These are phyloP conservation scores for Scopulariopsis brevicaulis DNA, from an alignment of 2,329 filamentous ascomycete species.

Conservation along the genomic window DNA sequence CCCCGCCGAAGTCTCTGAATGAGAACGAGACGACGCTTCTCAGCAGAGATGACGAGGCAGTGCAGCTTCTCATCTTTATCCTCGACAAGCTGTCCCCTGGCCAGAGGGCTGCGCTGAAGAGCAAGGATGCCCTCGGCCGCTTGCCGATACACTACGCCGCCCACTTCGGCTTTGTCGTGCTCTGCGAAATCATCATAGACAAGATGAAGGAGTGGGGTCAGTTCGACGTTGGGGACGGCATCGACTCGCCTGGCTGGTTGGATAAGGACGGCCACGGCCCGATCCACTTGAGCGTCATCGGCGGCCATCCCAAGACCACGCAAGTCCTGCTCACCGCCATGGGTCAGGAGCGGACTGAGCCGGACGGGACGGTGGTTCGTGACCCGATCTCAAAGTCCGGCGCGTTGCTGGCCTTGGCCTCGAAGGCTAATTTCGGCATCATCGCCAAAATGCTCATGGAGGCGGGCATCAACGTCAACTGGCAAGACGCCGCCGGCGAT, in stretches of 20 bases:
- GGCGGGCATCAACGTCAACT: slow-evolving; percentile 86
- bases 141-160: slow-evolving; percentile 87
- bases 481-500: slow-evolving; percentile 81
- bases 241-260: slow-evolving; percentile 83
- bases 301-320: slow-evolving; percentile 80
- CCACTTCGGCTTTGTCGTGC: slow-evolving; percentile 86
- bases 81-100: slow-evolving; percentile 56
- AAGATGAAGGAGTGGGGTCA: slow-evolving; percentile 84
- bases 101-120: slow-evolving; percentile 57
- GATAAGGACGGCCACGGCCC: slow-evolving; percentile 86
- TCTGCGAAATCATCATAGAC: slow-evolving; percentile 77
- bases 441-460: slow-evolving; percentile 85
- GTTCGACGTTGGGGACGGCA: slow-evolving; percentile 73
- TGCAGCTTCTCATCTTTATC: slow-evolving; percentile 51
- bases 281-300: slow-evolving; percentile 83
- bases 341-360: not conserved
- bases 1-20: slow-evolving; percentile 47
- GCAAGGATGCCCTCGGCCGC: slow-evolving; percentile 68
- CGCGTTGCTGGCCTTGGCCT: slow-evolving; percentile 76
- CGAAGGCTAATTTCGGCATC: slow-evolving; percentile 71
- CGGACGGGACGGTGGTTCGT: slow-evolving; percentile 31
- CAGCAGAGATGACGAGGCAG: slow-evolving; percentile 60
- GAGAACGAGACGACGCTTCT: slow-evolving; percentile 58
- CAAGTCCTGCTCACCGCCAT: slow-evolving; percentile 49
- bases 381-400: slow-evolving; percentile 62